Conservation (phyloP, 192 early-diverging fungal genomes). For the Linnemannia exigua region DNA sequence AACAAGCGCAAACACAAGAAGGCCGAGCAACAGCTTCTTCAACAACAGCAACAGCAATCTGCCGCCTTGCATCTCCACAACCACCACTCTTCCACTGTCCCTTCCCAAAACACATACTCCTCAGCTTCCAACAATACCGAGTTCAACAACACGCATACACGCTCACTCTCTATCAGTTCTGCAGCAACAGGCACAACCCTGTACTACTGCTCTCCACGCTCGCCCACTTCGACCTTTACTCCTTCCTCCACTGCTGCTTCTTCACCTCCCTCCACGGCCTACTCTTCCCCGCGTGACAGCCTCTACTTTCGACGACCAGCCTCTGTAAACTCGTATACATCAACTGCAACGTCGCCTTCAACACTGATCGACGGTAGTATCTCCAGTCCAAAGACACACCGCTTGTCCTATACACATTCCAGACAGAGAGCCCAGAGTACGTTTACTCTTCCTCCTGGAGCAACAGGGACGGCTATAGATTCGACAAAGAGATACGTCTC, state of each 20-base stretch:
- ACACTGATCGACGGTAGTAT: background rate
- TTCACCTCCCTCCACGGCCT: background rate
- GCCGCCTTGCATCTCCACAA: background rate
- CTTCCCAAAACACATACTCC: too few species aligned
- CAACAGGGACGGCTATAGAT: background rate
- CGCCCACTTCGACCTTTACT: slow-evolving; percentile 22
- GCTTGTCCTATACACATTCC: background rate
- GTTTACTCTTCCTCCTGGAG: background rate
- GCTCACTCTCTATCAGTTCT: background rate
- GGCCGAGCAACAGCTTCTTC: background rate
- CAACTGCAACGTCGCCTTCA: background rate
- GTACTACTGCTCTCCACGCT: slow-evolving; percentile 20
- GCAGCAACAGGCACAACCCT: slow-evolving; percentile 5
- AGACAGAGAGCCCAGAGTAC: slow-evolving; percentile 22
- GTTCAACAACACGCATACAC: background rate
- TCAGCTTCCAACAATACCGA: background rate
- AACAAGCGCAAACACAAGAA: slow-evolving; percentile 16
- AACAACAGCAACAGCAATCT: slow-evolving; percentile 7
- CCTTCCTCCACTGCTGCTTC: slow-evolving; percentile 7
- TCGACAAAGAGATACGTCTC: background rate
- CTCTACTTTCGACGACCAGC: background rate
- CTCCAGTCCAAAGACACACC: background rate
- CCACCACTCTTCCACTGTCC: background rate
- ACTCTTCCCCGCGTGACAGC: background rate
- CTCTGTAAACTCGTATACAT: background rate